Evolutionary conservation across 306 rosid genomes (phyloP).

Genomic region (Vigna unguiculata): DNA sequence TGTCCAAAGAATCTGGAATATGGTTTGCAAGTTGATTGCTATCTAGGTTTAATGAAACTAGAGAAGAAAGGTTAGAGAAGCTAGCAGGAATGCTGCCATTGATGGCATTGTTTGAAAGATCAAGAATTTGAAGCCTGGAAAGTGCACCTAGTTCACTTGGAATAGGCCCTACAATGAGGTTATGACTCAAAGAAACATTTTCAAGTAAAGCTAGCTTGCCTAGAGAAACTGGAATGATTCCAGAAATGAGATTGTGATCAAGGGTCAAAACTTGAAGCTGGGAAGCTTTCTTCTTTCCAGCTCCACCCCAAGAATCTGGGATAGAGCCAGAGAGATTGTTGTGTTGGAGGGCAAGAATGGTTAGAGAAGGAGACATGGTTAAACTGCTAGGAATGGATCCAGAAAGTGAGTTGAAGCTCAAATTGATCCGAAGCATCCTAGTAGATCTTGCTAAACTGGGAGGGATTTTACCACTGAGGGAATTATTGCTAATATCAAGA

Average conservation of each 20-base stretch:
- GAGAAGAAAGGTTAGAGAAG: constrained; percentile 68
- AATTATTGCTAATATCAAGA: constrained; percentile 82
- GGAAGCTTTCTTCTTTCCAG: constrained; percentile 51
- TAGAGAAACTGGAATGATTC: constrained; percentile 68
- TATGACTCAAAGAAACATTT: constrained; percentile 68
- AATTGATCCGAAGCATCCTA: constrained; percentile 69
- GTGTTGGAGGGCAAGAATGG: constrained; percentile 71
- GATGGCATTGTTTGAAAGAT: constrained; percentile 76
- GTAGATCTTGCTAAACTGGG: constrained; percentile 71
- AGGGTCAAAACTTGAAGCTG: constrained; percentile 69
- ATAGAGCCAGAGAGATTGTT: constrained; percentile 79
- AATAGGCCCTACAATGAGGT: constrained; percentile 65
- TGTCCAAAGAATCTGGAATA: constrained; percentile 59
- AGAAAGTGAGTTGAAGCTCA: constrained; percentile 83
- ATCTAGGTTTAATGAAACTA: constrained; percentile 63
- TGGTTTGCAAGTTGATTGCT: constrained; percentile 57
- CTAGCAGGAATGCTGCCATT: constrained; percentile 76
- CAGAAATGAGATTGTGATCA: constrained; percentile 72
- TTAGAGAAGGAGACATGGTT: constrained; percentile 57
- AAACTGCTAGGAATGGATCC: constrained; percentile 76
- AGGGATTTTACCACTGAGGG: constrained; percentile 75
- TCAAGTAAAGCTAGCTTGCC: constrained; percentile 63
- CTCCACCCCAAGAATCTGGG: constrained; percentile 72
- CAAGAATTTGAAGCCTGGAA: constrained; percentile 68
- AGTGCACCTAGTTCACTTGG: constrained; percentile 74